Evolutionary conservation across 1,284 basidiomycete genomes (phyloP), one percentile per base, ranked within the genome.

Genomic region (Malassezia psittaci): DNA sequence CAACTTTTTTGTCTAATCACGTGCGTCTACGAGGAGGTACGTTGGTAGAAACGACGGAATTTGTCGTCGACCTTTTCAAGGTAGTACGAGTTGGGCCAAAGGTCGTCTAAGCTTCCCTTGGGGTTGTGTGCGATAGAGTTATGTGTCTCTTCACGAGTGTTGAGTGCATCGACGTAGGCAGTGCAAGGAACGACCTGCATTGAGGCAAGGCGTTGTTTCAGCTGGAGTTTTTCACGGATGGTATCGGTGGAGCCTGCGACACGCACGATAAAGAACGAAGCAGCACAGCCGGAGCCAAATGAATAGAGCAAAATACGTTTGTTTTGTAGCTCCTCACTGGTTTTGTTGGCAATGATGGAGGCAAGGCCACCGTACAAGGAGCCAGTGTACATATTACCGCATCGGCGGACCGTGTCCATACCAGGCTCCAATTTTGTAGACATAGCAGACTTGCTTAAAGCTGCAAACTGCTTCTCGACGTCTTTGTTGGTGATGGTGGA

Each of bases 351-450:
- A 19, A 74, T 56, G 51, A 72, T 57, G 34, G 66, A 88, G 35
- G 90, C 87, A 57, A 98, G 83, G 63, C 88, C 90, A 54, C 89
- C 90, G 76, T 93, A 96, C 29, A 98, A 80, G 42, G 89, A 91
- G n/a, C 86, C 93, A 19, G 93, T 91, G 82, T 98, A 96, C 87
- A 93, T 94, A 83, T 98, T 96, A 15, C 93, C 93, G 71, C 68
- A 67, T 51, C 69, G 61, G 46, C 69, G 64, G 36, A 73, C 71
- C 12, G 68, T 68, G 59, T 69, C 66, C 64, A 67, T 73, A 19
- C 63, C 61, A 24, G 55, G 72, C 57, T 72, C 72, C 19, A 74
- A 65, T 63, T 64, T 68, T 48, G 47, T 40, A 44, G 58, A 51
- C 52, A 63, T 60, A 5, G 52, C 12, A 46, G 53, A 46, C 65